Evolutionary conservation across 2,329 filamentous ascomycete genomes (phyloP).

Genomic region (Aurifilum marmelostoma): DNA sequence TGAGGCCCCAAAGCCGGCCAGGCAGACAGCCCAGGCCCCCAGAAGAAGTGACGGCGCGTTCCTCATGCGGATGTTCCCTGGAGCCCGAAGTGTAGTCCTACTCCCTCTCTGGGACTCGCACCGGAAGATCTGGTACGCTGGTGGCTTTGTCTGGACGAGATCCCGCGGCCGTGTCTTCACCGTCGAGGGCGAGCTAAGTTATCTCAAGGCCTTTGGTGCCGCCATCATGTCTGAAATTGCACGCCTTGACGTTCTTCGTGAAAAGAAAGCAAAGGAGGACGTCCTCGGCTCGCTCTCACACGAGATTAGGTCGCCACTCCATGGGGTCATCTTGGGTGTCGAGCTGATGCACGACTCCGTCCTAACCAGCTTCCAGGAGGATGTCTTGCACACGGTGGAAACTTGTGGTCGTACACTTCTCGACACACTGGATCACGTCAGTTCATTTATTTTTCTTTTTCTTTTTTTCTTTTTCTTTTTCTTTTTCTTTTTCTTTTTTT

Average conservation of each 20-base stretch:
- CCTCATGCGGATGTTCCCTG: constrained; percentile 39
- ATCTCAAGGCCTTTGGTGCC: constrained; percentile 52
- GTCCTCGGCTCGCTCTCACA: constrained; percentile 62
- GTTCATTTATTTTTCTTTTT: not conserved
- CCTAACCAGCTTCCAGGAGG: constrained; percentile 45
- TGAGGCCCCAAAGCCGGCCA: not conserved
- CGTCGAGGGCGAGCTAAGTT: constrained; percentile 46
- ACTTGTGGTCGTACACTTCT: constrained; percentile 52
- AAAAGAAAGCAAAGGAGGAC: constrained; percentile 44
- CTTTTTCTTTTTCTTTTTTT: not conserved
- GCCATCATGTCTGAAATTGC: constrained; percentile 60
- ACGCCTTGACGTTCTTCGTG: constrained; percentile 44
- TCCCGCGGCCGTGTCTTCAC: constrained; percentile 24
- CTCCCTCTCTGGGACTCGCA: constrained; percentile 52
- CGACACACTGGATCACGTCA: constrained; percentile 51
- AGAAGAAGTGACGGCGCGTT: constrained; percentile 5
- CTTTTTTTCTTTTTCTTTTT: not conserved
- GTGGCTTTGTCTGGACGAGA: constrained; percentile 23
- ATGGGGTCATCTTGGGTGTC: constrained; percentile 58
- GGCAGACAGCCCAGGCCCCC: not conserved
- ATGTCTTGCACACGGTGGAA: constrained; percentile 51
- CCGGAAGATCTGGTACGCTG: constrained; percentile 29
- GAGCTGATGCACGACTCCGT: constrained; percentile 47
- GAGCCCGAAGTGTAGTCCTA: constrained; percentile 50
- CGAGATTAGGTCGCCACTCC: constrained; percentile 59